Evolutionary conservation across 371 early-diverging fungal species (phyloP).

Genomic region (Rhizopus arrhizus): DNA sequence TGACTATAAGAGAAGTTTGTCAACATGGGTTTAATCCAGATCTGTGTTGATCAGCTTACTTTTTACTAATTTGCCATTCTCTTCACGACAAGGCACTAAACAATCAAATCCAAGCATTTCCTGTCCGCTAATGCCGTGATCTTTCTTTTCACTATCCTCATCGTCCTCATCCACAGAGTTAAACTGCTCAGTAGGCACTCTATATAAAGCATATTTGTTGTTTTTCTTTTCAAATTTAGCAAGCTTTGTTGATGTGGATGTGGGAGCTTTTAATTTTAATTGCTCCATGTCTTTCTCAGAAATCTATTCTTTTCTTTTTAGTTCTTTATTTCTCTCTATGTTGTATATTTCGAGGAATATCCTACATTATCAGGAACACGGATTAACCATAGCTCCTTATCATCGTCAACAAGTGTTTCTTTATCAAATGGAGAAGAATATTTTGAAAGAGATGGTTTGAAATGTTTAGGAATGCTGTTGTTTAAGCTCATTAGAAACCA

Average conservation of each 20-base stretch:
- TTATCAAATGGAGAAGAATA: not conserved
- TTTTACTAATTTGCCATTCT: slow-evolving; percentile 32
- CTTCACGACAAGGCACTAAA: slow-evolving; percentile 37
- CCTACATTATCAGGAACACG: slow-evolving; percentile 52
- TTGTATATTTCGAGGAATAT: too few relatives aligned
- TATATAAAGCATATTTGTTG: slow-evolving; percentile 38
- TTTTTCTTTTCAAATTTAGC: slow-evolving; percentile 36
- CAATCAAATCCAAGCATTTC: slow-evolving; percentile 51
- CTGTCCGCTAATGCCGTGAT: slow-evolving; percentile 50
- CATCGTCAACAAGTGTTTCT: slow-evolving; percentile 31
- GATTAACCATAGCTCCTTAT: slow-evolving; percentile 54
- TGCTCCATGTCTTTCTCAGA: slow-evolving; percentile 26
- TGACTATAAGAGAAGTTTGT: slow-evolving; percentile 19
- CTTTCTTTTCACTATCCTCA: slow-evolving; percentile 19
- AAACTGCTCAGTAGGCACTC: slow-evolving; percentile 30
- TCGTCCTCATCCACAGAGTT: slow-evolving; percentile 2
- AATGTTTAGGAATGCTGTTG: slow-evolving; percentile 24
- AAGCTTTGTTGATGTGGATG: slow-evolving; percentile 13
- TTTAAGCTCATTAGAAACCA: too few relatives aligned
- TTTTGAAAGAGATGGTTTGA: slow-evolving; percentile 24
- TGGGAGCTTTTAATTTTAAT: slow-evolving; percentile 35
- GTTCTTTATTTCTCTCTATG: too few relatives aligned
- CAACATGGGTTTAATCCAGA: too few relatives aligned
- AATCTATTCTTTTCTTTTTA: too few relatives aligned
- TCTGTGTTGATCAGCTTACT: slow-evolving; percentile 23